phyloP scores from a whole-genome alignment of 164 flowering plant genomes.

The Platanus orientalis region DNA sequence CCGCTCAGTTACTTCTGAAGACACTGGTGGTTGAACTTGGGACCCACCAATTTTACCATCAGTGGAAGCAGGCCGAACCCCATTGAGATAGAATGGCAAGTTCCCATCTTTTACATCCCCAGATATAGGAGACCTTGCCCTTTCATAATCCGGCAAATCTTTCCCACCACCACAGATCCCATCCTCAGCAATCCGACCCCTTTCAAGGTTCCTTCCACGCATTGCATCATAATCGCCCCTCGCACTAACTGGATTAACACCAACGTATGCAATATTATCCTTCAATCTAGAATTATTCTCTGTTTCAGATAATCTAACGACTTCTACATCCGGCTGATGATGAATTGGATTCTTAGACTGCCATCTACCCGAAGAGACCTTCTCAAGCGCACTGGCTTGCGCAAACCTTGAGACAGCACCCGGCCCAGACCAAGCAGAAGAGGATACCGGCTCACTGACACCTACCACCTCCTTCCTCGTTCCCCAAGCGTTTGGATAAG shows the following conservation, averaged over 20 bases:
- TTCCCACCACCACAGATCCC: conserved; percentile 28
- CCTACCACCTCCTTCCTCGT: conserved; percentile 49
- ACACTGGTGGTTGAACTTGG: conserved; percentile 22
- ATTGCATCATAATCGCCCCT: conserved; percentile 26
- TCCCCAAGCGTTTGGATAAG: conserved; percentile 71
- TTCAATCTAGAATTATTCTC: conserved; percentile 23
- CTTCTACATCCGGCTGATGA: conserved; percentile 48
- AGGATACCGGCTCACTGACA: conserved; percentile 30
- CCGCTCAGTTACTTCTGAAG: conserved; percentile 50
- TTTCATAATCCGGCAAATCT: conserved; percentile 29
- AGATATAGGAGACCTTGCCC: conserved; percentile 17
- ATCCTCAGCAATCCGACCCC: conserved; percentile 29
- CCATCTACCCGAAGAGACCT: conserved; percentile 91
- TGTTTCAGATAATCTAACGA: conserved; percentile 29
- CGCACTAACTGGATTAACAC: conserved; percentile 21
- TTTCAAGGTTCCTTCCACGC: conserved; percentile 31
- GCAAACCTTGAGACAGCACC: conserved; percentile 58
- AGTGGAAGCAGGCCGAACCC: conserved; percentile 21
- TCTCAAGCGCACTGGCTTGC: conserved; percentile 89
- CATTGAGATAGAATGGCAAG: conserved; percentile 12
- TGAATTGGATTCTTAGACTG: conserved; percentile 50
- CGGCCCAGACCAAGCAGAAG: conserved; percentile 40
- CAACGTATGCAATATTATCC: conserved; percentile 11
- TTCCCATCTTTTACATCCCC: conserved; percentile 30
- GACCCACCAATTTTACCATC: conserved; percentile 31